Percentiles rank a stretch among this genome's conserved stretches.
These are phyloP conservation scores for Tricladium varicosporioides DNA, from an alignment of 2,329 filamentous ascomycete genomes.

Conservation along the genomic window DNA sequence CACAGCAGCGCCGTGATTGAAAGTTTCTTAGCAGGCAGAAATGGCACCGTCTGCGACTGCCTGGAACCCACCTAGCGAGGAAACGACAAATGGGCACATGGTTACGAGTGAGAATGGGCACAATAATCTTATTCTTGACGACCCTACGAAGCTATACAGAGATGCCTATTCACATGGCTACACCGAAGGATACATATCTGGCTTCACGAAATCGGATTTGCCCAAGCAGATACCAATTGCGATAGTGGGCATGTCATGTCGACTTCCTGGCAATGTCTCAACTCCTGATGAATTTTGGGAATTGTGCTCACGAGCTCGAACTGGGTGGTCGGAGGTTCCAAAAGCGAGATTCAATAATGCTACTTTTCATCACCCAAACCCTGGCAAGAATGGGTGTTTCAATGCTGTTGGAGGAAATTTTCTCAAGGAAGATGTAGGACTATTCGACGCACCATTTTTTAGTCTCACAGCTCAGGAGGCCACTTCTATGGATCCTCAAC, in stretches of 20 bases:
- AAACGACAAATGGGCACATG: not conserved
- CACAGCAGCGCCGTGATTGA: slow-evolving; percentile 5
- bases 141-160: slow-evolving; percentile 8
- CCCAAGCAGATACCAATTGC: slow-evolving; percentile 35
- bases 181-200: slow-evolving; percentile 25
- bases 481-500: slow-evolving; percentile 75
- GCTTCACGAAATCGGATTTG: slow-evolving; percentile 9
- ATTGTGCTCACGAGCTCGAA: slow-evolving; percentile 34
- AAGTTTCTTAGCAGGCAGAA: slow-evolving; percentile 18
- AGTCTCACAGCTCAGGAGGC: slow-evolving; percentile 80
- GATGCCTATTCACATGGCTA: slow-evolving; percentile 27
- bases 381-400: slow-evolving; percentile 22
- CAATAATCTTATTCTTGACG: not conserved
- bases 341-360: slow-evolving; percentile 45
- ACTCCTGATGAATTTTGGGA: slow-evolving; percentile 39
- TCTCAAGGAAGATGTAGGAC: slow-evolving; percentile 20
- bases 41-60: slow-evolving; percentile 33
- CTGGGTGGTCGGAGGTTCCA: slow-evolving; percentile 32
- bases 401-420: slow-evolving; percentile 21
- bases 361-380: slow-evolving; percentile 51
- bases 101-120: not conserved
- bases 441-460: slow-evolving; percentile 51
- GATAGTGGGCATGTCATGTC: slow-evolving; percentile 39
- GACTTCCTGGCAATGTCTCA: slow-evolving; percentile 37
- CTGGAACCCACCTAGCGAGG: slow-evolving; percentile 20